A percentile compares a stretch with the other conserved stretches of the same genome.
phyloP scores from a whole-genome alignment of 2,329 filamentous ascomycete genomes.

The Colletotrichum lupini region DNA sequence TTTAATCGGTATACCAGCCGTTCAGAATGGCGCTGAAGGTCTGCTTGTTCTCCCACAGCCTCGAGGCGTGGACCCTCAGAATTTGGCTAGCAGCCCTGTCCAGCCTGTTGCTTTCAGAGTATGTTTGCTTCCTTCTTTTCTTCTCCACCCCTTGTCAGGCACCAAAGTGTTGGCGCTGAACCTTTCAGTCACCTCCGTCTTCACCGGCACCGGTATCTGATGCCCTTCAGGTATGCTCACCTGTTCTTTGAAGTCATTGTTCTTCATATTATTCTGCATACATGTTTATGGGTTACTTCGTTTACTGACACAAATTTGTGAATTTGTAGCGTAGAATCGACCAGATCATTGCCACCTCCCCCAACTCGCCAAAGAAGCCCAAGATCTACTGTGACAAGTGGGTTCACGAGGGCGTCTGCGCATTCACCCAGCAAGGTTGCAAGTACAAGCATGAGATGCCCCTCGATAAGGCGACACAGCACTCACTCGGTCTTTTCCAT shows the following conservation, averaged over 20 bases:
- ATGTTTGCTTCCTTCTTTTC: constrained; percentile 38
- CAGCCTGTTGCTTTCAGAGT: constrained; percentile 52
- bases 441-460: constrained; percentile 95
- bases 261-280: too few relatives aligned
- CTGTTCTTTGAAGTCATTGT: not conserved
- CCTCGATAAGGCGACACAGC: constrained; percentile 70
- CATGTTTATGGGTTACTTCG: too few relatives aligned
- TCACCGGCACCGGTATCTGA: constrained; percentile 42
- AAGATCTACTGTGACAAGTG: constrained; percentile 92
- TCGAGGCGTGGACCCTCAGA: constrained; percentile 48
- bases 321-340: constrained; percentile 46
- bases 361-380: constrained; percentile 54
- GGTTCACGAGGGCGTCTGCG: constrained; percentile 87
- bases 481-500: constrained; percentile 76
- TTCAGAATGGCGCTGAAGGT: constrained; percentile 50
- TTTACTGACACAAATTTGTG: constrained; percentile 1
- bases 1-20: constrained; percentile 54
- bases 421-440: constrained; percentile 87
- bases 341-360: constrained; percentile 38
- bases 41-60: constrained; percentile 61
- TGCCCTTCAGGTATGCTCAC: constrained; percentile 45
- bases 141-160: not conserved
- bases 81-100: constrained; percentile 48
- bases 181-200: constrained; percentile 38
- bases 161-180: constrained; percentile 41